These are phyloP conservation scores for Fonsecaea pugnacius DNA, from an alignment of 2,329 filamentous ascomycete species.

Conservation along the genomic window DNA sequence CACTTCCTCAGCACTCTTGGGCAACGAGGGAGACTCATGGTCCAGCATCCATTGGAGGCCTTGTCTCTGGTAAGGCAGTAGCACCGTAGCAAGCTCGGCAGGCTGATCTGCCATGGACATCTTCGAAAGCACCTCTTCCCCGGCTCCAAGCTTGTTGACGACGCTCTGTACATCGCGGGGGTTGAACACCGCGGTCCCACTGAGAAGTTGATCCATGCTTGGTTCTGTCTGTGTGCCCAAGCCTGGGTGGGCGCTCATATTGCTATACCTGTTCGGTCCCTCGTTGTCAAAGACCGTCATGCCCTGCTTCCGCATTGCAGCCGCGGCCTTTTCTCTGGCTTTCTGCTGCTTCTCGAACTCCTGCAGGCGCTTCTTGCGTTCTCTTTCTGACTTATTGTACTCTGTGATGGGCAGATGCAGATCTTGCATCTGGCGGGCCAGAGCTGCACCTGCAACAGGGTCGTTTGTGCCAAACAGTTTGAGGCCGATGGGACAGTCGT, in stretches of 20 bases:
- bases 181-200: conserved; percentile 57
- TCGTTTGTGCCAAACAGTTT: conserved; percentile 71
- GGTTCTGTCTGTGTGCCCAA: conserved; percentile 26
- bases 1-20: conserved; percentile 63
- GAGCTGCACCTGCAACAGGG: conserved; percentile 53
- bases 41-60: conserved; percentile 80
- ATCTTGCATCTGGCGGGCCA: conserved; percentile 66
- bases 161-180: conserved; percentile 67
- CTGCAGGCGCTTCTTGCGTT: conserved; percentile 59
- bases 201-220: conserved; percentile 68
- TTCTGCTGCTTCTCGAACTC: conserved; percentile 57
- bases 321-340: conserved; percentile 38
- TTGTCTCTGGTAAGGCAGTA: conserved; percentile 79
- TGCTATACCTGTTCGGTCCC: conserved; percentile 42
- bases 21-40: conserved; percentile 73
- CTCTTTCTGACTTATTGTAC: conserved; percentile 59
- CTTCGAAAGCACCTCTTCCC: conserved; percentile 70
- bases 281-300: conserved; percentile 30
- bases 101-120: conserved; percentile 77
- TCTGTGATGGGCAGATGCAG: conserved; percentile 65
- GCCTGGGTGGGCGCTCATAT: conserved; percentile 39
- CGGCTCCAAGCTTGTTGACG: conserved; percentile 71
- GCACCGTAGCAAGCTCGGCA: conserved; percentile 62
- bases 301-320: conserved; percentile 30
- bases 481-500: conserved; percentile 73